Conservation (phyloP, 805 yeast genomes). For the Starmerella vaccinii region DNA sequence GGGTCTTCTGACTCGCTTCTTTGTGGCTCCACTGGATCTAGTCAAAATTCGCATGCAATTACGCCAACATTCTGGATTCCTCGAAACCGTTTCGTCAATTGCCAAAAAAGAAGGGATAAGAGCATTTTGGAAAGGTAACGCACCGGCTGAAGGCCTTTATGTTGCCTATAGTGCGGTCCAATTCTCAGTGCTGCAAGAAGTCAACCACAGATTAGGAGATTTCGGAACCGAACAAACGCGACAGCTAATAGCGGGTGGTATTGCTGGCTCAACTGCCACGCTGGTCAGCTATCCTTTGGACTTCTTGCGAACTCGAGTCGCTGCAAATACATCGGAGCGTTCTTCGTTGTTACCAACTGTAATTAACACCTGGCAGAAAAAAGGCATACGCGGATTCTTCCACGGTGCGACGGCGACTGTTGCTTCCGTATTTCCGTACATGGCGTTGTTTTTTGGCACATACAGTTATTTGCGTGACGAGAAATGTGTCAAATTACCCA, state of each 20-base stretch:
- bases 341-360: conserved; percentile 27
- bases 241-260: conserved; percentile 55
- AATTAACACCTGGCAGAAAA: conserved; percentile 30
- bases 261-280: conserved; percentile 71
- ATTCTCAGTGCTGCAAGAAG: conserved; percentile 57
- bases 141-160: conserved; percentile 84
- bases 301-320: conserved; percentile 74
- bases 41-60: conserved; percentile 67
- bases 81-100: conserved; percentile 36
- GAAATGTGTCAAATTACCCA: background rate
- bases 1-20: conserved; percentile 51
- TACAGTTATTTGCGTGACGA: conserved; percentile 22
- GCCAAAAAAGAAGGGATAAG: conserved; percentile 52
- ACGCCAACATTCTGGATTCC: conserved; percentile 27
- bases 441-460: conserved; percentile 51
- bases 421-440: conserved; percentile 54
- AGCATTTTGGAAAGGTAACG: conserved; percentile 93
- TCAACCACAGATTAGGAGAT: conserved; percentile 32
- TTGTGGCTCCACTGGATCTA: conserved; percentile 71
- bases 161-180: conserved; percentile 76
- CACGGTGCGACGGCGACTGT: conserved; percentile 43
- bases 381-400: conserved; percentile 41
- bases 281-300: conserved; percentile 78
- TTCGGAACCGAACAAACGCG: conserved; percentile 32
- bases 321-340: conserved; percentile 41